Evolutionary conservation across 345 rosid genomes (phyloP), one percentile per base, ranked within the genome.

Genomic region (Gossypium sturtianum): DNA sequence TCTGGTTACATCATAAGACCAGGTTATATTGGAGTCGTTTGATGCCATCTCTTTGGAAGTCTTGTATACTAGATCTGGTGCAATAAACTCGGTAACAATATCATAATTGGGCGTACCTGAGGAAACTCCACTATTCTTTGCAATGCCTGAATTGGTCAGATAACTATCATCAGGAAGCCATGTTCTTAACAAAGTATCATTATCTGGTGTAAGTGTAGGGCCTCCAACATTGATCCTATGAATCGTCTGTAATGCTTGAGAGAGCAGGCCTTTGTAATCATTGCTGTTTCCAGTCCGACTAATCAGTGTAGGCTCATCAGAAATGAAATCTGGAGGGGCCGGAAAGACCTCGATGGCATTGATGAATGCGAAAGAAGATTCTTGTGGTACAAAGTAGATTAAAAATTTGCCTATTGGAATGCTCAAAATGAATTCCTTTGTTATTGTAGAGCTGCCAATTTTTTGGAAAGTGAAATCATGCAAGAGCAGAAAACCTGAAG

Each of bases 281-380:
- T 51, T 12, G 0, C 2, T 49, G 9, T 1, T 61, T 5, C 53
- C 73, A 2, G 59, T 12, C 23, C 23, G 9, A n/a, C 45, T 81
- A 47, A 80, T 48, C 11, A n/a, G 72, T 10, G 25, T 15, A 3
- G 70, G 48, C 3, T 43, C 12, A 52, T 74, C 68, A 16, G 59
- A 56, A 47, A 84, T 72, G 58, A 85, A 76, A 54, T 78, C 66
- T 2, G 70, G 62, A 12, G 82, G 87, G 17, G 78, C 82, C 12
- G 54, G 76, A 75, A 93, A 88, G 66, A 82, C 85, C 75, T 89
- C 94, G 1, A 91, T 82, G 67, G 97, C 98, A 57, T 86, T 93
- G n/a, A 88, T 66, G 66, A 87, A 75, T 4, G 97, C 87, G 0
- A 91, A 73, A 20, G 91, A 88, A 3, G 82, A 73, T 2, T 0